Conservation (phyloP, 176 grass and related monocot species). For the Bonia amplexicaulis region DNA sequence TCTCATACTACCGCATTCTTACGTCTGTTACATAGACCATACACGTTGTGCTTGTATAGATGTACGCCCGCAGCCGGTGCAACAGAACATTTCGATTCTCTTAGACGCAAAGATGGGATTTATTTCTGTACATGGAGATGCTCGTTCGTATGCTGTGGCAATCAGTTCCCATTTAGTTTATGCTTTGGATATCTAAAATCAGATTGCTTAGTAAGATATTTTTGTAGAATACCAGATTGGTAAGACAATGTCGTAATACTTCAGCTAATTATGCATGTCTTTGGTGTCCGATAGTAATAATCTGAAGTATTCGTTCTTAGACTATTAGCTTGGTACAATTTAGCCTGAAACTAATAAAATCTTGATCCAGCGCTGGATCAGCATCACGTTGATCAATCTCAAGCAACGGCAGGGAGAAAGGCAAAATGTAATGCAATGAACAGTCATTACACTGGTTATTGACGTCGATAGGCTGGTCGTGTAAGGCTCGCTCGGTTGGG, state of each 20-base stretch:
- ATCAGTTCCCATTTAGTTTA: not conserved
- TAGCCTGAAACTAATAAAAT: too few relatives aligned
- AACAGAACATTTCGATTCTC: not conserved
- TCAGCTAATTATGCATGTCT: not conserved
- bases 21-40: not conserved
- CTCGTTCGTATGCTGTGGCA: not conserved
- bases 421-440: not conserved
- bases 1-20: constrained; percentile 2
- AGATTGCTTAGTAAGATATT: not conserved
- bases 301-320: too few relatives aligned
- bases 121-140: not conserved
- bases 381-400: not conserved
- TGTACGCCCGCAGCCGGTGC: not conserved
- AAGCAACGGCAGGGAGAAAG: not conserved
- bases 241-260: not conserved
- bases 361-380: too few relatives aligned
- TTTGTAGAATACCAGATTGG: not conserved
- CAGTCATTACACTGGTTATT: not conserved
- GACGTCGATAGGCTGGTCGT: not conserved
- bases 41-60: constrained; percentile 18
- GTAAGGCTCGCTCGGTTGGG: too few relatives aligned
- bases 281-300: not conserved
- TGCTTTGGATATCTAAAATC: not conserved
- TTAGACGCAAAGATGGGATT: not conserved
- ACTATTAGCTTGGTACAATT: too few relatives aligned